These are phyloP conservation scores for Pythium phragmiticola DNA, from an alignment of 352 stramenopile species.

Conservation along the genomic window DNA sequence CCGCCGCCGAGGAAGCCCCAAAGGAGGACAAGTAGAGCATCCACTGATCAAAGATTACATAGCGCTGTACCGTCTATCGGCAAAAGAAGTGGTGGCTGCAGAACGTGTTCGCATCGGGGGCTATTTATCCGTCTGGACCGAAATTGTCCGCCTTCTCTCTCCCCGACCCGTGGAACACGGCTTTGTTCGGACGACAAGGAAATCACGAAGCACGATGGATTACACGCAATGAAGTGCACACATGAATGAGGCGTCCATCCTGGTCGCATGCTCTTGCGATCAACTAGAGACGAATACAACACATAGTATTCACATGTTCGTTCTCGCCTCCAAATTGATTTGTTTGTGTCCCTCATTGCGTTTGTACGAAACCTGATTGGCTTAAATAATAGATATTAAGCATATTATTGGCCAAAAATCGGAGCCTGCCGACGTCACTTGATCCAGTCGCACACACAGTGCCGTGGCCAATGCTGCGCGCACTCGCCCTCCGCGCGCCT, in stretches of 20 bases:
- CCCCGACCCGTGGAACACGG: constrained; percentile 22
- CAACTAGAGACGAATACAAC: constrained; percentile 8
- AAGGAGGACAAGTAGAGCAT: constrained; percentile 17
- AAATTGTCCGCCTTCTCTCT: constrained; percentile 30
- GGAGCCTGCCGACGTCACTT: constrained; percentile 8
- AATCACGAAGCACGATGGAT: too few relatives aligned
- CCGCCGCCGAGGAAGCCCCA: constrained; percentile 17
- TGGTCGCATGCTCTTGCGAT: not conserved
- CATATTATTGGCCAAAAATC: constrained; percentile 15
- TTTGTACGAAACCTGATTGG: constrained; percentile 2
- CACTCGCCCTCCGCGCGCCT: constrained; percentile 6
- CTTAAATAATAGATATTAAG: not conserved
- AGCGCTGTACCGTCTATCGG: not conserved
- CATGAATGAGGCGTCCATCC: not conserved
- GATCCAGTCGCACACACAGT: not conserved
- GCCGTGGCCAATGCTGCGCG: constrained; percentile 8
- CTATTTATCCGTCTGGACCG: constrained; percentile 31
- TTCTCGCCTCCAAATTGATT: not conserved
- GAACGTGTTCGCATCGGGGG: constrained; percentile 16
- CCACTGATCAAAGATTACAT: not conserved
- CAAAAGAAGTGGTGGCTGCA: not conserved
- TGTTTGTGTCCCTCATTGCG: not conserved
- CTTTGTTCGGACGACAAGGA: not conserved
- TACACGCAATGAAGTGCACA: not conserved
- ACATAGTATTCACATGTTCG: not conserved